Percentiles rank a stretch among this genome's conserved stretches.
These are phyloP conservation scores for Theileria sp. DNA, from an alignment of 169 alveolate species.

Conservation along the genomic window DNA sequence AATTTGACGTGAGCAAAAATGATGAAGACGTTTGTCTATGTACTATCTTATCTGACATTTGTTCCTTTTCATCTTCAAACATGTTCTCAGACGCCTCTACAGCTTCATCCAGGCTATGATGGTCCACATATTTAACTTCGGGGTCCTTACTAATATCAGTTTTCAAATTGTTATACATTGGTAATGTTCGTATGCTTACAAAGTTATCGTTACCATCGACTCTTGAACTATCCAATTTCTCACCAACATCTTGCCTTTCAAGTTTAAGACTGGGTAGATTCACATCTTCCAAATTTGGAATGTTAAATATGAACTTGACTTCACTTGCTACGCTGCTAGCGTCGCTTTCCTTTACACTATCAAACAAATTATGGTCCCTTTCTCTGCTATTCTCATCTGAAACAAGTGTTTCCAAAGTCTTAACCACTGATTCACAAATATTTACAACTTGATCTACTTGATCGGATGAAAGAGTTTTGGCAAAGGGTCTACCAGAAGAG, in stretches of 20 bases:
- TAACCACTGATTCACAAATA: not conserved
- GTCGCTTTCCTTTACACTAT: not conserved
- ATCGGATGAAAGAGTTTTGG: not conserved
- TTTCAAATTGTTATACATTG: not conserved
- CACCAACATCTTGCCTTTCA: not conserved
- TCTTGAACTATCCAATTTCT: conserved; percentile 3
- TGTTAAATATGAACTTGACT: conserved; percentile 2
- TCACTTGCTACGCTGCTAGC: conserved; percentile 11
- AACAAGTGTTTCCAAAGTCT: not conserved
- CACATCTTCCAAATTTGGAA: not conserved
- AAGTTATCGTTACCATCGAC: conserved; percentile 6
- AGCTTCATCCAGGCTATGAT: not conserved
- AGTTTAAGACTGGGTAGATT: too few relatives aligned
- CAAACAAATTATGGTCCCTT: not conserved
- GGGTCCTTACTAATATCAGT: not conserved
- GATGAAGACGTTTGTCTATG: conserved; percentile 3
- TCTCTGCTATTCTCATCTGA: not conserved
- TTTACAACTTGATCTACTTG: not conserved
- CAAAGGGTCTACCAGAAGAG: not conserved
- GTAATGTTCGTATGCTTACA: not conserved
- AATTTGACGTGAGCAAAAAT: not conserved
- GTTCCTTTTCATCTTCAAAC: not conserved
- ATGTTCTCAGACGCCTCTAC: not conserved
- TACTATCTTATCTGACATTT: conserved; percentile 3
- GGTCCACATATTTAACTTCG: not conserved